Conservation (phyloP, 352 stramenopile genomes). For the Phytophthora boehmeriae region DNA sequence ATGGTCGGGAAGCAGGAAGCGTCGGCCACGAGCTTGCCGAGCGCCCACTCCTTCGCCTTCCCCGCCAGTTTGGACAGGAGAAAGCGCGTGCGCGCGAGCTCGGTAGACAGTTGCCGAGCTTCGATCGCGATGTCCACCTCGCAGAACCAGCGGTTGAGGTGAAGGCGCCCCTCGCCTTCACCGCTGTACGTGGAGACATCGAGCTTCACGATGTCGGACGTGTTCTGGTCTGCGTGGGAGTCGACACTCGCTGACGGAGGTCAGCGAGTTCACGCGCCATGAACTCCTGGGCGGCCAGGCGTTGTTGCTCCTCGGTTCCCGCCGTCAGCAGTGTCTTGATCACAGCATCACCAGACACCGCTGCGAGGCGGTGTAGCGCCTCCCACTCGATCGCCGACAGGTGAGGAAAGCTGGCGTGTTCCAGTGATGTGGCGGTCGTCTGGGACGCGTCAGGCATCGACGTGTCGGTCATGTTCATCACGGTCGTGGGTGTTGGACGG, state of each 20-base stretch:
- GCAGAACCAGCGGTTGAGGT: too few species aligned
- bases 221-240: slow-evolving; percentile 17
- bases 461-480: slow-evolving; percentile 2
- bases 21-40: slow-evolving; percentile 16
- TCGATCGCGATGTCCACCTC: slow-evolving; percentile 28
- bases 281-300: too few species aligned
- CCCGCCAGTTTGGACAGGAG: slow-evolving; percentile 17
- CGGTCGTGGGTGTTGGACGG: slow-evolving; percentile 6
- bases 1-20: slow-evolving; percentile 13
- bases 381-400: slow-evolving; percentile 12
- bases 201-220: slow-evolving; percentile 30
- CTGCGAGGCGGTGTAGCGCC: slow-evolving; percentile 11
- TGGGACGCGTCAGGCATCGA: too few species aligned
- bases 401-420: slow-evolving; percentile 6
- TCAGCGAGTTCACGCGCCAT: slow-evolving; percentile 19
- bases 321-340: slow-evolving; percentile 8
- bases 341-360: slow-evolving; percentile 7
- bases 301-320: slow-evolving; percentile 7
- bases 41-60: too few species aligned
- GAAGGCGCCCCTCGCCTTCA: slow-evolving; percentile 7
- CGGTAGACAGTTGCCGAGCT: slow-evolving; percentile 18
- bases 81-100: slow-evolving; percentile 6
- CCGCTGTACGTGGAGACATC: slow-evolving; percentile 34
- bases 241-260: slow-evolving; percentile 14
- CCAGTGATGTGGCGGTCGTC: neutral